Evolutionary conservation across 1,284 basidiomycete species (phyloP).

Genomic region (Ganoderma multipileum): DNA sequence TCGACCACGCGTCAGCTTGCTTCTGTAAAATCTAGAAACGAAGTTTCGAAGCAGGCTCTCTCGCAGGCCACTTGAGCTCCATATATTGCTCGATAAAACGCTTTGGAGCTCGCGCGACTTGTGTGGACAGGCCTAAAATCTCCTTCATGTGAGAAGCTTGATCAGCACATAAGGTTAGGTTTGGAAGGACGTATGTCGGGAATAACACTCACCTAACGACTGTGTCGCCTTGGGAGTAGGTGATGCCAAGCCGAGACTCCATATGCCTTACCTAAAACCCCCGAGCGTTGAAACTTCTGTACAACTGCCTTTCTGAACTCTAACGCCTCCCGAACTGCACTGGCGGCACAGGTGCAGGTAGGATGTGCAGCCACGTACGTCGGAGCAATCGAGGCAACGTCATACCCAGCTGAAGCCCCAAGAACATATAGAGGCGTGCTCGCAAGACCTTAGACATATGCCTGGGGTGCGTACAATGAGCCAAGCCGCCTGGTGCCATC

Average conservation of each 20-base stretch:
- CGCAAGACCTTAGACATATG: background rate
- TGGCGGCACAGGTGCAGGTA: background rate
- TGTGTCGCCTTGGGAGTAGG: background rate
- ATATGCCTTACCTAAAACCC: slow-evolving; percentile 1
- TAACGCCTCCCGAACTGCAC: background rate
- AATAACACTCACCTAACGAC: background rate
- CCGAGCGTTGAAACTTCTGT: background rate
- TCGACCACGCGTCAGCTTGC: background rate
- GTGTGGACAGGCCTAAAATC: background rate
- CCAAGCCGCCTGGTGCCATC: background rate
- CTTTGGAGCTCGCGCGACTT: background rate
- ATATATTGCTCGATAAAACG: background rate
- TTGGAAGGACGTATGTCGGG: background rate
- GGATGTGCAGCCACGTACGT: background rate
- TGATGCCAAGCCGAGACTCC: slow-evolving; percentile 16
- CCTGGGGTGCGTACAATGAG: background rate
- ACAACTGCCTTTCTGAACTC: background rate
- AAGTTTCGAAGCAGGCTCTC: background rate
- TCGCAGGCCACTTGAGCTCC: background rate
- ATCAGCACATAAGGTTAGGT: background rate
- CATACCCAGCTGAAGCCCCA: background rate
- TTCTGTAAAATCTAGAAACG: background rate
- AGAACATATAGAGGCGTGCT: background rate
- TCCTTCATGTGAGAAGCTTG: background rate
- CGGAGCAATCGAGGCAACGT: background rate